Evolutionary conservation across 2,329 filamentous ascomycete species (phyloP).

Genomic region (Aspergillus sp.): DNA sequence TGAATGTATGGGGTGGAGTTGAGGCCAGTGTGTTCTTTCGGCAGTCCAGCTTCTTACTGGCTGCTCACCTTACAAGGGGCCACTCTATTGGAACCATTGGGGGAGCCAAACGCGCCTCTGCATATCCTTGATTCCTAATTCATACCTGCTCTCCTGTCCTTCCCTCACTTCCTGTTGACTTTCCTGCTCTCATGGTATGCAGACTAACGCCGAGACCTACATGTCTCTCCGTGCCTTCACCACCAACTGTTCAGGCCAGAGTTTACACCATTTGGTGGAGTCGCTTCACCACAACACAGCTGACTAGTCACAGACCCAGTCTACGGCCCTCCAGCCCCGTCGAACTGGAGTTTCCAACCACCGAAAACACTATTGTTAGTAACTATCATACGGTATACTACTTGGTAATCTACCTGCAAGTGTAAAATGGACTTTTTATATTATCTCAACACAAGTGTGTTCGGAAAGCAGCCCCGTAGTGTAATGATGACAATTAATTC

Average conservation of each 20-base stretch:
- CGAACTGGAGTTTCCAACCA: too few species aligned
- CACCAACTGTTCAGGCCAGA: too few species aligned
- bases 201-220: not conserved
- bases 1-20: slow-evolving; percentile 22
- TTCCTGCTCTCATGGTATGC: too few species aligned
- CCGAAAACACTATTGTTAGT: too few species aligned
- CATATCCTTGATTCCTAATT: not conserved
- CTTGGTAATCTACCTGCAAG: too few species aligned
- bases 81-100: slow-evolving; percentile 6
- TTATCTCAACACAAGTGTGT: too few species aligned
- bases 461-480: too few species aligned
- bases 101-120: not conserved
- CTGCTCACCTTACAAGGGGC: slow-evolving; percentile 24
- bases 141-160: not conserved
- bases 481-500: too few species aligned
- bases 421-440: too few species aligned
- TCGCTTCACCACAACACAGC: not conserved
- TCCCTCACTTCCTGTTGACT: not conserved
- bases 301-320: too few species aligned
- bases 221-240: not conserved
- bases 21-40: slow-evolving; percentile 47
- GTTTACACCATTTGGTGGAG: not conserved
- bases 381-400: too few species aligned
- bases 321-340: too few species aligned
- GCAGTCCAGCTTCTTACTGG: slow-evolving; percentile 27